Evolutionary conservation across 495 filamentous ascomycete species (phyloP).

Genomic region (Lasiosphaeria ovina): DNA sequence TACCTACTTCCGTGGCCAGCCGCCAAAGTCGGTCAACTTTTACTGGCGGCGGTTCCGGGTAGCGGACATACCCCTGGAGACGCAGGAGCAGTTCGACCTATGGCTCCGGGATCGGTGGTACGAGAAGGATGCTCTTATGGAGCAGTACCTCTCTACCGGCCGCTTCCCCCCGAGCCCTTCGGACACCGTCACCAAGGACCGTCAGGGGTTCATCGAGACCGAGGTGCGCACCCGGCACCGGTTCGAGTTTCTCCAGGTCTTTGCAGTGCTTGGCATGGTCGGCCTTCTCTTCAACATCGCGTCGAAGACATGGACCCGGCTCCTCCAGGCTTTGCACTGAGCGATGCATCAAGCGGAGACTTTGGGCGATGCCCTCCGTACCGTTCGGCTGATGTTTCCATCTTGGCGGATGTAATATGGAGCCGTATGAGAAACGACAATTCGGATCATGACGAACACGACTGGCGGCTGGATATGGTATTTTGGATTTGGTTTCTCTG

Average conservation of each 20-base stretch:
- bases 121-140: constrained; percentile 76
- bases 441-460: no score
- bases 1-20: constrained; percentile 72
- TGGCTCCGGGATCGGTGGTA: constrained; percentile 76
- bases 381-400: no score
- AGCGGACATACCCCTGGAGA: constrained; percentile 63
- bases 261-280: constrained; percentile 39
- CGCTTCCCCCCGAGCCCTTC: constrained; percentile 56
- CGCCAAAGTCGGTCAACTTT: constrained; percentile 82
- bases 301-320: constrained; percentile 25
- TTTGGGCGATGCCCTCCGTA: no score
- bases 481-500: no score
- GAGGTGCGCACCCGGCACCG: constrained; percentile 44
- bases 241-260: constrained; percentile 53
- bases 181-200: constrained; percentile 30
- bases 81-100: constrained; percentile 60
- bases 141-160: constrained; percentile 65
- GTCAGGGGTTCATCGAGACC: constrained; percentile 44
- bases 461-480: no score
- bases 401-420: no score
- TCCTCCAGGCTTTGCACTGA: neutral
- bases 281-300: constrained; percentile 35
- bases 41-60: constrained; percentile 74
- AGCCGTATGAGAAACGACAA: no score
- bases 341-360: no score